phyloP scores from a whole-genome alignment of 129 eudicot genomes.

The Flaveria linearis region DNA sequence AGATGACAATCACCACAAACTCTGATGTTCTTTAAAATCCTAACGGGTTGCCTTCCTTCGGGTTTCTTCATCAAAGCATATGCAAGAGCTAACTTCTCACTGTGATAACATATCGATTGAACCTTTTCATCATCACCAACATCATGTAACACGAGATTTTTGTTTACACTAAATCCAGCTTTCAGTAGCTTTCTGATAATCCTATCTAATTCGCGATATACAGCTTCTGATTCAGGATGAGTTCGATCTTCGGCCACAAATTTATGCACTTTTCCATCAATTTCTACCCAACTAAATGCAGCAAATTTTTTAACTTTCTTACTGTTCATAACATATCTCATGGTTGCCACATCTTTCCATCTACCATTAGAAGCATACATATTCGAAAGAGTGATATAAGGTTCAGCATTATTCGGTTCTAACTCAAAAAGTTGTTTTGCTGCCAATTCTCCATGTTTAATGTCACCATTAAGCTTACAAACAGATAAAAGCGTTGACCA shows the following conservation, averaged over 20 bases:
- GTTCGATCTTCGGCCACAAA: slow-evolving; percentile 54
- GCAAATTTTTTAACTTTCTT: slow-evolving; percentile 50
- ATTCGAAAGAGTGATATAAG: slow-evolving; percentile 57
- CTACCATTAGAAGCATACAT: slow-evolving; percentile 48
- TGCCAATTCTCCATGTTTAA: slow-evolving; percentile 43
- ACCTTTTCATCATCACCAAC: slow-evolving; percentile 53
- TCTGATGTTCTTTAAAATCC: slow-evolving; percentile 51
- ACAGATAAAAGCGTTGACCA: slow-evolving; percentile 61
- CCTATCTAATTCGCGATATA: slow-evolving; percentile 37
- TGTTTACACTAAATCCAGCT: slow-evolving; percentile 44
- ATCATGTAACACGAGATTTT: slow-evolving; percentile 48
- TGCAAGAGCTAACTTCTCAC: slow-evolving; percentile 53
- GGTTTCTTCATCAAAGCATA: slow-evolving; percentile 47
- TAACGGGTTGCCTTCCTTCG: slow-evolving; percentile 35
- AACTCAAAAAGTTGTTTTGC: slow-evolving; percentile 44
- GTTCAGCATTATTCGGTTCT: slow-evolving; percentile 54
- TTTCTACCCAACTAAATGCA: slow-evolving; percentile 57
- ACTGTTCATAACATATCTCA: slow-evolving; percentile 51
- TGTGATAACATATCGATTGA: slow-evolving; percentile 48
- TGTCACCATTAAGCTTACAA: slow-evolving; percentile 43
- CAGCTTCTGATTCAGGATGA: slow-evolving; percentile 47
- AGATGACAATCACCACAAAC: slow-evolving; percentile 53
- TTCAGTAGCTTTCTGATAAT: slow-evolving; percentile 35
- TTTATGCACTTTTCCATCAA: slow-evolving; percentile 44
- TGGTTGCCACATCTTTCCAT: slow-evolving; percentile 52